A percentile compares a stretch with the other conserved stretches of the same genome.
Evolutionary conservation across 2,329 filamentous ascomycete species (phyloP).

Genomic region (Alternaria sp.): DNA sequence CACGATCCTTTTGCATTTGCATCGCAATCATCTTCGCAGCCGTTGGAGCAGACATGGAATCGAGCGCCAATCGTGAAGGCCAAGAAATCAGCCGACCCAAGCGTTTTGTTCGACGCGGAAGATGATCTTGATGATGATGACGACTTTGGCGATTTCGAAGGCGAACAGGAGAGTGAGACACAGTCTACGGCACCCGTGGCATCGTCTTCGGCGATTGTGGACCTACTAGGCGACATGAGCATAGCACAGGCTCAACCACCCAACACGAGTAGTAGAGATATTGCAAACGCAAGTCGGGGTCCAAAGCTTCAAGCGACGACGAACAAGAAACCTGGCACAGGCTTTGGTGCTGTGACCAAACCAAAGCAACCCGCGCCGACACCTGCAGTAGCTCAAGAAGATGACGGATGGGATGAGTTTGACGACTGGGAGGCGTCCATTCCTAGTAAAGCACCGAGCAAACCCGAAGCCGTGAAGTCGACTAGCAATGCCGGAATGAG

Average conservation of each 20-base stretch:
- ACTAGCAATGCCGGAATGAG: background rate
- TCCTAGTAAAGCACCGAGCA: conserved; percentile 10
- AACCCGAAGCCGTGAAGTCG: conserved; percentile 2
- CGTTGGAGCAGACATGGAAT: conserved; percentile 27
- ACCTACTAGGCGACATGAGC: conserved; percentile 35
- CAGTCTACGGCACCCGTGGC: conserved; percentile 4
- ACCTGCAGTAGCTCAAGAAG: conserved; percentile 15
- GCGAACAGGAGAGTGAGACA: conserved; percentile 14
- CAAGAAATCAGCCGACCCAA: conserved; percentile 44
- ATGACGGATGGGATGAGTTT: conserved; percentile 57
- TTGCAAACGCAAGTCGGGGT: background rate
- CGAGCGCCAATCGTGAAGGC: conserved; percentile 37
- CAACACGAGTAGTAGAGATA: background rate
- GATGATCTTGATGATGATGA: conserved; percentile 45
- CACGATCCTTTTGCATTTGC: conserved; percentile 22
- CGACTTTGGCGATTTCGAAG: conserved; percentile 48
- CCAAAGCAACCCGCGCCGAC: conserved; percentile 5
- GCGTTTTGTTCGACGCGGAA: conserved; percentile 50
- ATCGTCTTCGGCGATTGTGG: conserved; percentile 26
- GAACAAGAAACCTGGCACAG: conserved; percentile 14
- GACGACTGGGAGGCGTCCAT: conserved; percentile 50
- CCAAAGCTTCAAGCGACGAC: background rate
- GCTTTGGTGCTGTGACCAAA: conserved; percentile 22
- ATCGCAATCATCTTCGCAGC: conserved; percentile 6
- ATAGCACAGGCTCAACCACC: conserved; percentile 26